Evolutionary conservation across 2,329 filamentous ascomycete species (phyloP).

Genomic region (Fusarium gaditjirri): DNA sequence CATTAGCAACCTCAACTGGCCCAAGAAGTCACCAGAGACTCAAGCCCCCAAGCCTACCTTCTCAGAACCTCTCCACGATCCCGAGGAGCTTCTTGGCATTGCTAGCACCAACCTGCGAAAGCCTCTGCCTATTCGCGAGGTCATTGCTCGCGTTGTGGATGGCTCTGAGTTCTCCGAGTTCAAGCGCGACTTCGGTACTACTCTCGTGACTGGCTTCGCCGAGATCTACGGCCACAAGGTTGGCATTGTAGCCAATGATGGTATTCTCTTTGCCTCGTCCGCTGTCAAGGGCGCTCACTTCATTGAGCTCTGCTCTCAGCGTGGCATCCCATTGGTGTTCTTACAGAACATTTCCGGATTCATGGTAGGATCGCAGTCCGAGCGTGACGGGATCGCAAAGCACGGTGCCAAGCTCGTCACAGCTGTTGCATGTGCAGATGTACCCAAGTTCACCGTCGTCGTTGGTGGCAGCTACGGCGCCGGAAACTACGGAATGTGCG

Average conservation of each 20-base stretch:
- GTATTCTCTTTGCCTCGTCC: constrained; percentile 90
- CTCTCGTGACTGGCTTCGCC: constrained; percentile 91
- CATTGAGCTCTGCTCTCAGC: constrained; percentile 91
- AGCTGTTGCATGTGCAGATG: constrained; percentile 91
- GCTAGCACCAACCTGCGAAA: constrained; percentile 89
- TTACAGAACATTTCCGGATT: constrained; percentile 97
- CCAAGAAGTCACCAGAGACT: constrained; percentile 57
- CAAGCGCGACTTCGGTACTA: constrained; percentile 89
- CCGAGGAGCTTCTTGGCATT: constrained; percentile 85
- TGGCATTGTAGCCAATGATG: constrained; percentile 95
- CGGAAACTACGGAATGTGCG: constrained; percentile 99
- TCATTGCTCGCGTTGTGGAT: constrained; percentile 93
- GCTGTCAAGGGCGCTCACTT: constrained; percentile 96
- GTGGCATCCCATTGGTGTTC: constrained; percentile 90
- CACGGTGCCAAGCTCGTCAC: constrained; percentile 97
- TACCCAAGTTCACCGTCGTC: constrained; percentile 97
- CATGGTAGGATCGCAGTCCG: constrained; percentile 95
- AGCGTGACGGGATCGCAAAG: constrained; percentile 95
- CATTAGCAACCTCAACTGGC: constrained; percentile 91
- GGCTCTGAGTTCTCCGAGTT: constrained; percentile 92
- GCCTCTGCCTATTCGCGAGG: constrained; percentile 85
- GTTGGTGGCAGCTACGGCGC: constrained; percentile 94
- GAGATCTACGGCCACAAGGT: constrained; percentile 89
- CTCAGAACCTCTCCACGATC: constrained; percentile 82
- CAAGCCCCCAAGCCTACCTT: constrained; percentile 58